Base-by-base conservation (phyloP, 176 grass and related monocot genomes). In the Ananas comosus region DNA sequence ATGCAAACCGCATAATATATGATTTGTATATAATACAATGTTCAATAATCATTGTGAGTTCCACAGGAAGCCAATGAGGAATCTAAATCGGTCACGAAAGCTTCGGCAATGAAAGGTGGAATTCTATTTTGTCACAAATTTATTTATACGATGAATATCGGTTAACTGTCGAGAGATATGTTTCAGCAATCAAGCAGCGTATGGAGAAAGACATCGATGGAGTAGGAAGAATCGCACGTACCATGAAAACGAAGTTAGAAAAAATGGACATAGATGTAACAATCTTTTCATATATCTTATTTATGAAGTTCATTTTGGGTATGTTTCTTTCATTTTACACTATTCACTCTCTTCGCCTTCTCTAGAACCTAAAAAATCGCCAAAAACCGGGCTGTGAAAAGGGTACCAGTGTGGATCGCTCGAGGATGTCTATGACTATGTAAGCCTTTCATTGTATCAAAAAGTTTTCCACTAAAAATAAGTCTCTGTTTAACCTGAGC, bases 381-480 rank as follows among this genome's bases (percentile, higher is more conserved):
- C 86, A 84, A 51, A 77, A 85, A 50, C 73, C 86, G 49, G 86
- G 88, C 0, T 96, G 88, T 67, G 88, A 72, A 11, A 88, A 91
- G 48, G 92, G 92, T 57, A 91, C 92, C 0, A 74, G 88, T n/a
- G 81, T 91, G 3, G 86, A 96, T 70, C 83, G 86, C 65, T 91
- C 92, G 14, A 91, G 92, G 73, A 89, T 91, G 71, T 81, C 81
- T 2, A 80, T 91, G 84, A 87, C 78, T 16, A 64, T 64, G 88
- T 91, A 70, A 76, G 81, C 63, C 76, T 25, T 64, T 8, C 33
- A 10, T 14, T 28, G 28, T 29, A 29, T 49, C 50, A 12, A 49
- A 9, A 21, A 59, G 33, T 19, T 14, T 4, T 51, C 22, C 6
- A 29, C 28, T 29, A 29, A 29, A 29, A 29, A 29, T n/a, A 3